Base-by-base conservation (phyloP, 495 filamentous ascomycete genomes). In the Lentithecium fluviatile region DNA sequence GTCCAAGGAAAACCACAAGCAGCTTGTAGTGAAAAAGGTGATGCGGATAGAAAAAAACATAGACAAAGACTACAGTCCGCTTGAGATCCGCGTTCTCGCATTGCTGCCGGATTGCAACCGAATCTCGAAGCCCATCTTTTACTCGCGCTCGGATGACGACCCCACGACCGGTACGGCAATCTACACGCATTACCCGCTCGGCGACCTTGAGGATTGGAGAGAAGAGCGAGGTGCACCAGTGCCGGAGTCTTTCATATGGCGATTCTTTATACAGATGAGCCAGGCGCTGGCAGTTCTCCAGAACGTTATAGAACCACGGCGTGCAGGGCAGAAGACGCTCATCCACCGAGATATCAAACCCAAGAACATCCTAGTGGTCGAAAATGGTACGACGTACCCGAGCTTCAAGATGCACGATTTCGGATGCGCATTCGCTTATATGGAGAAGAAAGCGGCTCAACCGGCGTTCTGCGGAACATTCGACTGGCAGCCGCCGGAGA, bases 261-360 rank as follows among this genome's bases (percentile, higher is more conserved):
- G 60, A 6, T 52, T 56, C 45, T 57, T 64, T 20, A 47, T 60
- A 17, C 65, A 64, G 34, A 62, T 67, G 49, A 17, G 29, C 3
- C 65, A 67, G 36, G 65, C 65, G 10, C 32, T 68, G 5, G 60
- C 60, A 0, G 60, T 64, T 53, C 50, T 68, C 17, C 65, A 68
- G 10, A 46, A 55, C 15, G 60, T 26, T 10, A 4, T 59, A 7
- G 49, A 49, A n/a, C 46, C 54, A 8, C 24, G 7, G 6, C 20
- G 29, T 4, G 25, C 50, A 32, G 21, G 21, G 2, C 29, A 56
- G 20, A 15, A 13, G n/a, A 2, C 13, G 6, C 25, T 64, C 1
- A 13, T 67, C n/a, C 67, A 70, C 40, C 60, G 56, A 6, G 64
- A 67, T 29, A 48, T 68, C 56, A 70, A 70, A 56, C 64, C 64